phyloP scores from a whole-genome alignment of 1,284 basidiomycete species.

The Ceraceosorus bombacis region DNA sequence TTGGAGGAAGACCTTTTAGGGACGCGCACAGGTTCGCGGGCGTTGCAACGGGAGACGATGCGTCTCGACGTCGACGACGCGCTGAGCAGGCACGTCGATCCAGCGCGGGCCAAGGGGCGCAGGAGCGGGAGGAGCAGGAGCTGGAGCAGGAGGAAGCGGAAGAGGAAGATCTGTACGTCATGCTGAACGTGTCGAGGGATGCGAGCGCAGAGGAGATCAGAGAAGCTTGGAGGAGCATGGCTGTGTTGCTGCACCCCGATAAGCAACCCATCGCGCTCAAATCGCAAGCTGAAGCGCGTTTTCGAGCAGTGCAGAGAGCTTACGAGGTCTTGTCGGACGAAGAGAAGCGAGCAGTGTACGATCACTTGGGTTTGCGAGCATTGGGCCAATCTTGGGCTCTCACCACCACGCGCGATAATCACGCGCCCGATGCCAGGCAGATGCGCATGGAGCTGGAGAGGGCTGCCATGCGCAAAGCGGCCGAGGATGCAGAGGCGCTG shows the following conservation, averaged over 20 bases:
- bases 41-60: background rate
- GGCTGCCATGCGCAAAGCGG: constrained; percentile 51
- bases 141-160: constrained; percentile 15
- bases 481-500: constrained; percentile 52
- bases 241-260: constrained; percentile 76
- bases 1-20: background rate
- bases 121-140: constrained; percentile 4
- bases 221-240: constrained; percentile 63
- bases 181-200: constrained; percentile 61
- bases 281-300: constrained; percentile 59
- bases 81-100: background rate
- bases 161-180: constrained; percentile 33
- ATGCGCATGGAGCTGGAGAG: constrained; percentile 55
- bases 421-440: constrained; percentile 53
- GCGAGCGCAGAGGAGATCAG: constrained; percentile 64
- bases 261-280: constrained; percentile 63
- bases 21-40: background rate
- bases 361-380: constrained; percentile 63
- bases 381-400: constrained; percentile 53
- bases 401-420: constrained; percentile 46
- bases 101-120: background rate
- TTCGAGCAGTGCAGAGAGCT: constrained; percentile 68
- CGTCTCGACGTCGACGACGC: background rate
- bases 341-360: constrained; percentile 68
- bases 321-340: constrained; percentile 66